Conservation (phyloP, 192 early-diverging fungal species). For the Polychytrium aggregatum region DNA sequence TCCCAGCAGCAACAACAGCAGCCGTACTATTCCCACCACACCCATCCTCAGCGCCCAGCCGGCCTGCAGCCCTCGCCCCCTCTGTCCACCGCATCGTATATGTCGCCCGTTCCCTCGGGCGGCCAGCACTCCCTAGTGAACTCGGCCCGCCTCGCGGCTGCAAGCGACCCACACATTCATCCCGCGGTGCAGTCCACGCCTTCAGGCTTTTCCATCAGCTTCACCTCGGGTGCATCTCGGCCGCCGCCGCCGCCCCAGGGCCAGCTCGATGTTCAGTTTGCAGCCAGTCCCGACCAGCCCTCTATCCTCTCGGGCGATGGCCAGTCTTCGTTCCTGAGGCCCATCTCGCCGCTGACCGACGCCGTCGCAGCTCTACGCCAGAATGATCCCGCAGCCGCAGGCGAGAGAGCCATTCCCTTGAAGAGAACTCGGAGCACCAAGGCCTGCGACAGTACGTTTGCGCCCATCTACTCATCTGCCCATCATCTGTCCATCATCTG, state of each 20-base stretch:
- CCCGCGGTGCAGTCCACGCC: not conserved
- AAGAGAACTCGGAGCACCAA: constrained; percentile 13
- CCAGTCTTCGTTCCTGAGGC: not conserved
- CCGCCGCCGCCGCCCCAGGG: no score
- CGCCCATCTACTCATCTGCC: no score
- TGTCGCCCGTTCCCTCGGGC: not conserved
- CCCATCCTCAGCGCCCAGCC: not conserved
- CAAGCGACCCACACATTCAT: not conserved
- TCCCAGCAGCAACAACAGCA: constrained; percentile 1
- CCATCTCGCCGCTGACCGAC: not conserved
- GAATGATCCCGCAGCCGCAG: not conserved
- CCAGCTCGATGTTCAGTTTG: no score
- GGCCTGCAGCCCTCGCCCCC: not conserved
- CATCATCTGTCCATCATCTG: no score
- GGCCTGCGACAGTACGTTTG: constrained; percentile 24
- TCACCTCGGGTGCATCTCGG: no score
- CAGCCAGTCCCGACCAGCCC: not conserved
- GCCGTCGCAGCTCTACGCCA: not conserved
- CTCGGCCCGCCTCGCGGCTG: not conserved
- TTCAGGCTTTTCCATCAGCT: no score
- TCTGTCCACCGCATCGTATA: not conserved
- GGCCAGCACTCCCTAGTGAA: not conserved
- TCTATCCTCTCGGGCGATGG: not conserved
- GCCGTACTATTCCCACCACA: not conserved
- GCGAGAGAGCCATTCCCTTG: not conserved